Percentiles rank a stretch among this genome's conserved stretches.
Evolutionary conservation across 306 rosid species (phyloP).

Genomic region (Cucurbita moschata): DNA sequence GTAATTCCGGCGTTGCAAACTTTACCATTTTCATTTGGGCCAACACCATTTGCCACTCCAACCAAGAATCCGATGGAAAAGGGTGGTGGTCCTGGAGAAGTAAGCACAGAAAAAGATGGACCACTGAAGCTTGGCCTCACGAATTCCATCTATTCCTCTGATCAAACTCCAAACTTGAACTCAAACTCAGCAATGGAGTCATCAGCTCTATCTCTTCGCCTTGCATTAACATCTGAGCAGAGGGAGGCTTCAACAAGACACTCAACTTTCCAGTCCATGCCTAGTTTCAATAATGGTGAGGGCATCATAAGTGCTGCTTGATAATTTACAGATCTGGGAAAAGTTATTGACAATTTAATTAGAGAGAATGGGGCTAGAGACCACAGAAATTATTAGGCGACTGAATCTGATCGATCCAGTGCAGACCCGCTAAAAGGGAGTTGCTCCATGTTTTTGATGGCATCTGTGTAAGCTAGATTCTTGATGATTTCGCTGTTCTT

Average conservation of each 20-base stretch:
- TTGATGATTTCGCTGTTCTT: conserved; percentile 4
- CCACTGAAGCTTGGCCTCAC: conserved; percentile 24
- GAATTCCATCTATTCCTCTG: conserved; percentile 17
- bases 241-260: conserved; percentile 47
- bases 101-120: conserved; percentile 20
- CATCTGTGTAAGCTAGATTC: conserved; percentile 2
- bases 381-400: background rate
- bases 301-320: conserved; percentile 59
- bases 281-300: conserved; percentile 62
- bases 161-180: conserved; percentile 22
- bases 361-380: conserved; percentile 20
- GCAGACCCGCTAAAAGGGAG: background rate
- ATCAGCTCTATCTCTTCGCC: conserved; percentile 54
- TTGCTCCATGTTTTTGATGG: conserved; percentile 2
- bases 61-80: conserved; percentile 37
- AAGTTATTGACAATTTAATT: conserved; percentile 12
- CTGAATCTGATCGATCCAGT: background rate
- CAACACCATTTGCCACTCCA: conserved; percentile 23
- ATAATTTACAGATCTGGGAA: conserved; percentile 9
- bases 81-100: conserved; percentile 33
- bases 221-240: conserved; percentile 55
- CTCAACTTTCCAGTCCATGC: conserved; percentile 37
- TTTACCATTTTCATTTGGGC: conserved; percentile 27
- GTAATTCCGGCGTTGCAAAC: conserved; percentile 35
- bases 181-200: conserved; percentile 31